These are phyloP conservation scores for Tolypocladium guangdongense DNA, from an alignment of 2,329 filamentous ascomycete species.

Conservation along the genomic window DNA sequence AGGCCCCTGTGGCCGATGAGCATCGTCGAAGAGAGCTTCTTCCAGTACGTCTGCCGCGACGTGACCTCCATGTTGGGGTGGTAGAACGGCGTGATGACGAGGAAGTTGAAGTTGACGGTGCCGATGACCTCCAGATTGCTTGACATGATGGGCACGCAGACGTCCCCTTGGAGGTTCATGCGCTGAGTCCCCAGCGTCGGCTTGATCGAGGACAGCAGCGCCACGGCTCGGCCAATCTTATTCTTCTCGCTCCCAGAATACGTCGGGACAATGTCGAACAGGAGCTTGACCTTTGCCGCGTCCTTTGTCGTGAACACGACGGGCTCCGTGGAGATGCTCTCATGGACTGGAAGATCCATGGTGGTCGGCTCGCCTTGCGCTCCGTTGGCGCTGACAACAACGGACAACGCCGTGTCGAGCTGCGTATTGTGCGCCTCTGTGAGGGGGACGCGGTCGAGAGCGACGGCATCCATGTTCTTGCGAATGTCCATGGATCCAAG, in stretches of 20 bases:
- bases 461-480: constrained; percentile 70
- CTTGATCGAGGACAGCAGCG: constrained; percentile 76
- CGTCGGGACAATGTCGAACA: constrained; percentile 92
- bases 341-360: constrained; percentile 86
- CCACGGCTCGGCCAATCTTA: constrained; percentile 81
- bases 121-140: constrained; percentile 84
- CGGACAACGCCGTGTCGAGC: constrained; percentile 83
- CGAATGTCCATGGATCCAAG: constrained; percentile 91
- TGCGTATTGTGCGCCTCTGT: constrained; percentile 84
- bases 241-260: constrained; percentile 85
- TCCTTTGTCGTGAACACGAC: constrained; percentile 80
- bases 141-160: constrained; percentile 83
- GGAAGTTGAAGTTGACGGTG: constrained; percentile 91
- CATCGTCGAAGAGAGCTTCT: constrained; percentile 81
- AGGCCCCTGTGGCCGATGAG: constrained; percentile 62
- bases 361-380: constrained; percentile 79
- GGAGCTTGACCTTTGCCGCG: constrained; percentile 68
- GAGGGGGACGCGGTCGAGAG: constrained; percentile 78
- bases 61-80: constrained; percentile 92
- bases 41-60: constrained; percentile 92
- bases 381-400: constrained; percentile 79
- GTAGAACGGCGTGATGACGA: constrained; percentile 86
- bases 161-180: constrained; percentile 86
- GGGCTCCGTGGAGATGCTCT: constrained; percentile 87
- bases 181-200: constrained; percentile 72